Conservation (phyloP, 2,329 filamentous ascomycete species). For the Talaromyces islandicus region DNA sequence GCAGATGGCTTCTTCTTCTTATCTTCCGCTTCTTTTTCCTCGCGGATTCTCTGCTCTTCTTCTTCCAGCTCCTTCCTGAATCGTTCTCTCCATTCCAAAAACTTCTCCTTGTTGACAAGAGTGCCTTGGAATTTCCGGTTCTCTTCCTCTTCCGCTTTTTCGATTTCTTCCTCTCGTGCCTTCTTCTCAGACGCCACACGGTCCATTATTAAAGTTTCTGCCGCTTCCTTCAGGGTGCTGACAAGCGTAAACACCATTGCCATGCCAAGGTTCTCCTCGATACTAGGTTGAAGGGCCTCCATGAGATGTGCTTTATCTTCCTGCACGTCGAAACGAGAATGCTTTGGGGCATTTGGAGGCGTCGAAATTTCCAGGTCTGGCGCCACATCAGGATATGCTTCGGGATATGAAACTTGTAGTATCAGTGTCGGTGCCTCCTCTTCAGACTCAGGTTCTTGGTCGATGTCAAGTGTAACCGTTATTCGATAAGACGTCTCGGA, state of each 20-base stretch:
- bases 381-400: constrained; percentile 80
- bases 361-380: constrained; percentile 75
- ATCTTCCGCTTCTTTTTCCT: constrained; percentile 70
- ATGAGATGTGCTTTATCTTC: constrained; percentile 74
- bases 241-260: constrained; percentile 94
- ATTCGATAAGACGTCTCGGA: constrained; percentile 86
- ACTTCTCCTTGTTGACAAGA: constrained; percentile 78
- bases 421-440: constrained; percentile 63
- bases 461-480: constrained; percentile 74
- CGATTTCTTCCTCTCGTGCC: constrained; percentile 47
- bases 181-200: constrained; percentile 60
- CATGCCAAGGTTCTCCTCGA: constrained; percentile 93
- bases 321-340: constrained; percentile 71
- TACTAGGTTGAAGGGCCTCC: constrained; percentile 62
- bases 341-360: constrained; percentile 62
- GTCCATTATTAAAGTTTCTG: constrained; percentile 75
- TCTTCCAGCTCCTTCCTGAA: constrained; percentile 81
- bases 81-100: constrained; percentile 71
- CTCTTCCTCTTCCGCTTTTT: constrained; percentile 73
- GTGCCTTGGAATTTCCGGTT: constrained; percentile 95
- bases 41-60: constrained; percentile 55
- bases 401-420: constrained; percentile 83
- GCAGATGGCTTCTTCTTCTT: constrained; percentile 73
- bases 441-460: constrained; percentile 57
- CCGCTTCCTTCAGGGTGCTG: constrained; percentile 78